Percentiles rank a stretch among this genome's conserved stretches.
phyloP scores from a whole-genome alignment of 352 stramenopile species.

The Pythium brachiatum region DNA sequence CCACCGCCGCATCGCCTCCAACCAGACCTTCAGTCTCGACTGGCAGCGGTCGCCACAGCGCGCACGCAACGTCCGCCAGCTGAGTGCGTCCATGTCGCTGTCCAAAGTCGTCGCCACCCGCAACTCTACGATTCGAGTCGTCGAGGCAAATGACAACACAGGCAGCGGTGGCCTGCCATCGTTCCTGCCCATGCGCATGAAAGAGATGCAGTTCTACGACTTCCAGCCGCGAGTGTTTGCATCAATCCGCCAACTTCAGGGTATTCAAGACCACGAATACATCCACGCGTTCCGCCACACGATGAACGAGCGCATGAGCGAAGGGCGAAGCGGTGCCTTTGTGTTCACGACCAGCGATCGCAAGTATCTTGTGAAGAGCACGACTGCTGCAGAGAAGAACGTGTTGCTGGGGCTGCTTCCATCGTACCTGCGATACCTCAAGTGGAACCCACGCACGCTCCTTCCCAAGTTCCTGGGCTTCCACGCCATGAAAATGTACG shows the following conservation, averaged over 20 bases:
- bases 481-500: constrained; percentile 92
- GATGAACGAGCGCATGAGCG: constrained; percentile 87
- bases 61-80: constrained; percentile 31
- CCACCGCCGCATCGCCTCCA: constrained; percentile 61
- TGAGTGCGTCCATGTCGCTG: constrained; percentile 47
- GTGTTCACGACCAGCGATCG: constrained; percentile 89
- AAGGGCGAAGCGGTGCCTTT: constrained; percentile 86
- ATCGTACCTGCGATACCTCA: constrained; percentile 82
- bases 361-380: constrained; percentile 91
- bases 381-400: constrained; percentile 73
- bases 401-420: constrained; percentile 79
- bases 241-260: constrained; percentile 62
- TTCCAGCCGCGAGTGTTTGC: constrained; percentile 83
- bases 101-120: constrained; percentile 30
- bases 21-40: constrained; percentile 81
- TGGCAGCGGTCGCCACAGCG: constrained; percentile 70
- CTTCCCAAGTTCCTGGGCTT: constrained; percentile 89
- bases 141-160: constrained; percentile 50
- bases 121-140: constrained; percentile 61
- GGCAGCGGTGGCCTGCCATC: constrained; percentile 40
- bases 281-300: constrained; percentile 75
- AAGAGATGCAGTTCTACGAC: constrained; percentile 88
- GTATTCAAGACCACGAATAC: constrained; percentile 78
- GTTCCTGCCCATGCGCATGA: constrained; percentile 68
- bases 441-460: constrained; percentile 85